phyloP scores from a whole-genome alignment of 2,329 filamentous ascomycete species.

The Diaporthe batatas region DNA sequence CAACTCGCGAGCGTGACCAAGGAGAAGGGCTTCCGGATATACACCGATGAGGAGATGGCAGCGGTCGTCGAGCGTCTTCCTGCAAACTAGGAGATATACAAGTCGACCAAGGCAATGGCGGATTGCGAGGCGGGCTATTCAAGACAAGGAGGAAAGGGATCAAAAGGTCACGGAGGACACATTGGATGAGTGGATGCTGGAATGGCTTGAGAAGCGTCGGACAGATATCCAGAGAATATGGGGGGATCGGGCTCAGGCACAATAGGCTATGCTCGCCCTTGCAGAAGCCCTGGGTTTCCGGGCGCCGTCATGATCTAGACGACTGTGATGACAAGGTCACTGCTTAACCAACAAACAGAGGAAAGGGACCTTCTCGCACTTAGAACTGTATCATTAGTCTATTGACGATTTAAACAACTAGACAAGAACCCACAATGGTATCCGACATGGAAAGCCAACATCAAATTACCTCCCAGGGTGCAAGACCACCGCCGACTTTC shows the following conservation, averaged over 20 bases:
- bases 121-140: not conserved
- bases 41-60: slow-evolving; percentile 97
- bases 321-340: slow-evolving; percentile 39
- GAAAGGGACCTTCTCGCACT: not conserved
- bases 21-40: slow-evolving; percentile 98
- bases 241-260: not conserved
- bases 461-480: slow-evolving; percentile 35
- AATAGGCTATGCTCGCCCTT: not conserved
- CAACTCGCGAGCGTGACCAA: slow-evolving; percentile 98
- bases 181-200: no score
- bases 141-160: no score
- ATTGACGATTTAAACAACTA: slow-evolving; percentile 33
- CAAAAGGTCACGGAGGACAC: no score
- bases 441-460: slow-evolving; percentile 12
- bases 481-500: not conserved
- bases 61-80: slow-evolving; percentile 87
- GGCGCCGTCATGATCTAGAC: slow-evolving; percentile 32
- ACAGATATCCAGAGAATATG: no score
- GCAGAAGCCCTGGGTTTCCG: not conserved
- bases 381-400: slow-evolving; percentile 42
- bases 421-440: slow-evolving; percentile 27
- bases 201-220: no score
- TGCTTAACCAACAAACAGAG: slow-evolving; percentile 1
- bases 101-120: not conserved
- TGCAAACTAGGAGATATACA: slow-evolving; percentile 63